Evolutionary conservation across 2,329 filamentous ascomycete genomes (phyloP).

Genomic region (Pseudocercospora ulei): DNA sequence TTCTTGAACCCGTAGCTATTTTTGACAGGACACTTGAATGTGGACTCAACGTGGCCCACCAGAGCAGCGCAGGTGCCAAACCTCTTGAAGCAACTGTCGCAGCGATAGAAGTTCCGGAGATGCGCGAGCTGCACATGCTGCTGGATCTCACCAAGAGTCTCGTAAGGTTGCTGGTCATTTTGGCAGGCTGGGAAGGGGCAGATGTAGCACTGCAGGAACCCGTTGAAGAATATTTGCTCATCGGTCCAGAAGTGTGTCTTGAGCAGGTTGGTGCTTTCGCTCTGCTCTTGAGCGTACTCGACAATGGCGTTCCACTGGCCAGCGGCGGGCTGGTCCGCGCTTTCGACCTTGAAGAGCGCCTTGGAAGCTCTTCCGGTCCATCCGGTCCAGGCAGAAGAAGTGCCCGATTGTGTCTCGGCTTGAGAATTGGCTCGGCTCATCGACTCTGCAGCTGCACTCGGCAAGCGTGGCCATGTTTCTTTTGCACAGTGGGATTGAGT

Average conservation of each 20-base stretch:
- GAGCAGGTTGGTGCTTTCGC: constrained; percentile 13
- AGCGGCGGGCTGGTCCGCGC: constrained; percentile 5
- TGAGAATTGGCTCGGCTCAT: neutral
- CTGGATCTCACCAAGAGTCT: constrained; percentile 28
- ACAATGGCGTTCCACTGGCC: constrained; percentile 15
- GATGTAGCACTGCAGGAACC: constrained; percentile 40
- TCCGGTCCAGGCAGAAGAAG: constrained; percentile 13
- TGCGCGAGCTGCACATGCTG: constrained; percentile 34
- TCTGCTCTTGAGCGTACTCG: constrained; percentile 4
- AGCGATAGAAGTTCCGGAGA: constrained; percentile 34
- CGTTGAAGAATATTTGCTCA: constrained; percentile 38
- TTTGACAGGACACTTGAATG: constrained; percentile 33
- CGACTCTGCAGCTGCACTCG: neutral
- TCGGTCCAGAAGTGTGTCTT: constrained; percentile 19
- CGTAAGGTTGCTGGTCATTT: constrained; percentile 25
- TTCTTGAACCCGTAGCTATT: constrained; percentile 33
- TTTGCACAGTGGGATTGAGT: neutral
- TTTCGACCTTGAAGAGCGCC: constrained; percentile 15
- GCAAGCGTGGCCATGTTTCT: constrained; percentile 2
- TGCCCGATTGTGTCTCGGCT: neutral
- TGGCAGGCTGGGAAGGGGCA: constrained; percentile 49
- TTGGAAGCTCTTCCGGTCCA: constrained; percentile 10
- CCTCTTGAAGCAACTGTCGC: constrained; percentile 37
- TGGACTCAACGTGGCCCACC: constrained; percentile 38
- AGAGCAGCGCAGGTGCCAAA: constrained; percentile 36